phyloP scores from a whole-genome alignment of 2,329 filamentous ascomycete species.

The Westerdykella sp. region DNA sequence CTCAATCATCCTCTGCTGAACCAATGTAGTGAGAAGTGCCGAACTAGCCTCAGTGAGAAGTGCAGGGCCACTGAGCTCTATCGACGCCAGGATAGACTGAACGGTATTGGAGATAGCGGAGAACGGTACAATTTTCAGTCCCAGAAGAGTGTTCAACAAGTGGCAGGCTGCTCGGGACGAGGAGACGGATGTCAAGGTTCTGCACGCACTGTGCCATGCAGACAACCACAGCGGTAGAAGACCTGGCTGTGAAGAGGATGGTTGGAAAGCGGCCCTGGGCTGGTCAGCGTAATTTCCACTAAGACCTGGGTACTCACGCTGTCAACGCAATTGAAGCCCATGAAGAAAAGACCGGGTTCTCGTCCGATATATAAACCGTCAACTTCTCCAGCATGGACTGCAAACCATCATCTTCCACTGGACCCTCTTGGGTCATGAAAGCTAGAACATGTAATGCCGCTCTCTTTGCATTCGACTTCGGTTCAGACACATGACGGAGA shows the following conservation, averaged over 20 bases:
- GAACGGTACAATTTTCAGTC: conserved; percentile 60
- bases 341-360: conserved; percentile 55
- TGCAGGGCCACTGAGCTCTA: conserved; percentile 76
- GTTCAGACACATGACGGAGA: conserved; percentile 33
- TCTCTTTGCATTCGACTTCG: conserved; percentile 35
- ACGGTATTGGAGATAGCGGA: conserved; percentile 62
- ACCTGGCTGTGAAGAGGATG: conserved; percentile 12
- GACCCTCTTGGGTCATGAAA: conserved; percentile 40
- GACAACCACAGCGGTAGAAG: conserved; percentile 58
- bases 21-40: conserved; percentile 62
- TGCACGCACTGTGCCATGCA: conserved; percentile 67
- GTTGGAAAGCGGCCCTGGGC: conserved; percentile 28
- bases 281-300: conserved; percentile 1
- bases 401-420: conserved; percentile 47
- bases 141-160: conserved; percentile 63
- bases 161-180: conserved; percentile 73
- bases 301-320: conserved; percentile 51
- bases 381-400: conserved; percentile 54
- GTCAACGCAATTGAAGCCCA: conserved; percentile 84
- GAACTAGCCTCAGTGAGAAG: conserved; percentile 73
- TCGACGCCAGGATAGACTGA: conserved; percentile 65
- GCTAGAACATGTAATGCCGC: conserved; percentile 51
- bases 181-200: conserved; percentile 62
- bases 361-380: conserved; percentile 57
- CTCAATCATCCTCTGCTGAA: conserved; percentile 60